Evolutionary conservation across 768 basidiomycete species (phyloP).

Genomic region (Galerina marginata): DNA sequence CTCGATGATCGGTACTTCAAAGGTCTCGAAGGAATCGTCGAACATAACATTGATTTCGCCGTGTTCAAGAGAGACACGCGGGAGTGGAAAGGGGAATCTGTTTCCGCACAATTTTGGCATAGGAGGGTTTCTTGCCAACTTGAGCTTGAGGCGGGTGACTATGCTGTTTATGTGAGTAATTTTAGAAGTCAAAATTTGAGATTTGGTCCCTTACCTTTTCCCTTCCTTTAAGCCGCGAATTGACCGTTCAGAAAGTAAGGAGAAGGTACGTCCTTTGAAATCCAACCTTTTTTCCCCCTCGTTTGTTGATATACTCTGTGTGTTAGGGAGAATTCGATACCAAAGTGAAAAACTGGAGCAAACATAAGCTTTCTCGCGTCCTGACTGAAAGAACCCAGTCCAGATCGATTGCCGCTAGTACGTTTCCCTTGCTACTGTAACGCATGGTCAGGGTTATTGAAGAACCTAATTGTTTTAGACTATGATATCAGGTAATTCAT

Average conservation of each 20-base stretch:
- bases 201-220: not conserved
- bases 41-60: slow-evolving; percentile 51
- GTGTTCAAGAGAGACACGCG: slow-evolving; percentile 45
- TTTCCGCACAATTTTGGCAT: slow-evolving; percentile 27
- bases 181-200: not conserved
- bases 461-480: not conserved
- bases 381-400: slow-evolving; percentile 20
- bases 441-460: not conserved
- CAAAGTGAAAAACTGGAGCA: slow-evolving; percentile 1
- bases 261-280: not conserved
- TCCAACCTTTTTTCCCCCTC: not conserved
- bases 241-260: not conserved
- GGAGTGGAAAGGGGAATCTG: slow-evolving; percentile 33
- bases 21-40: slow-evolving; percentile 39
- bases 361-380: slow-evolving; percentile 19
- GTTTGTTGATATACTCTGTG: not conserved
- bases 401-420: slow-evolving; percentile 25
- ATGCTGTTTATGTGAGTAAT: slow-evolving; percentile 42
- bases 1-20: slow-evolving; percentile 49
- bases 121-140: slow-evolving; percentile 41
- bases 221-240: slow-evolving; percentile 5
- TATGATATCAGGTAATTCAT: slow-evolving; percentile 7
- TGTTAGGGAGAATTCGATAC: slow-evolving; percentile 20
- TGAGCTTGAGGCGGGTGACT: slow-evolving; percentile 43
- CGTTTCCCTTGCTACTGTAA: not conserved